These are phyloP conservation scores for Marchantia polymorpha DNA, from an alignment of 225 moss, liverwort and hornwort species.

Conservation along the genomic window DNA sequence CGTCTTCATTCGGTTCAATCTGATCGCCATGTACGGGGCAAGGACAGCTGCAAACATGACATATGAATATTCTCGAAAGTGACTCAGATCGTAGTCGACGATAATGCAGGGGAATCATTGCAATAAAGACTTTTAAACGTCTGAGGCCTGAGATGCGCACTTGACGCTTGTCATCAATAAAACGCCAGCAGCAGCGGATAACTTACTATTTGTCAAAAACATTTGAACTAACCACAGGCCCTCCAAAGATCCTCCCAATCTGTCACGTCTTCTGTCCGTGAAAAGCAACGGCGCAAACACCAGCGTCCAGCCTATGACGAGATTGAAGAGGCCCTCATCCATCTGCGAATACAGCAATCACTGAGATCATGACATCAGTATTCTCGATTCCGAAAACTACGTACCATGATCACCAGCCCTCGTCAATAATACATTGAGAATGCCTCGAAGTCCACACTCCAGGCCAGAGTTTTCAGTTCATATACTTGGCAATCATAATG, in stretches of 20 bases:
- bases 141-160: not conserved
- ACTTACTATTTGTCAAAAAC: constrained; percentile 89
- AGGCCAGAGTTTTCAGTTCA: not conserved
- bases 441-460: not conserved
- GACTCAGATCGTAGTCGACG: not conserved
- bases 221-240: constrained; percentile 75
- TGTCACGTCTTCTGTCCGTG: constrained; percentile 72
- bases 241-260: constrained; percentile 73
- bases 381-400: not conserved
- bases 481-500: not conserved
- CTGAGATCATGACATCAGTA: not conserved
- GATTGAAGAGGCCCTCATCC: constrained; percentile 87
- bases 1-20: constrained; percentile 36
- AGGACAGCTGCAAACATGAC: constrained; percentile 57
- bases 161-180: not conserved
- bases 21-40: constrained; percentile 89
- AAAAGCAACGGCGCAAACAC: constrained; percentile 87
- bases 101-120: not conserved
- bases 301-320: constrained; percentile 83
- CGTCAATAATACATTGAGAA: not conserved
- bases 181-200: not conserved
- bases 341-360: constrained; percentile 38
- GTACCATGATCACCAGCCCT: not conserved
- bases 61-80: not conserved
- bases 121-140: not conserved